Percentiles rank a stretch among this genome's conserved stretches.
Conservation (phyloP, 139 green algal species). For the Raphidocelis subcapitata region DNA sequence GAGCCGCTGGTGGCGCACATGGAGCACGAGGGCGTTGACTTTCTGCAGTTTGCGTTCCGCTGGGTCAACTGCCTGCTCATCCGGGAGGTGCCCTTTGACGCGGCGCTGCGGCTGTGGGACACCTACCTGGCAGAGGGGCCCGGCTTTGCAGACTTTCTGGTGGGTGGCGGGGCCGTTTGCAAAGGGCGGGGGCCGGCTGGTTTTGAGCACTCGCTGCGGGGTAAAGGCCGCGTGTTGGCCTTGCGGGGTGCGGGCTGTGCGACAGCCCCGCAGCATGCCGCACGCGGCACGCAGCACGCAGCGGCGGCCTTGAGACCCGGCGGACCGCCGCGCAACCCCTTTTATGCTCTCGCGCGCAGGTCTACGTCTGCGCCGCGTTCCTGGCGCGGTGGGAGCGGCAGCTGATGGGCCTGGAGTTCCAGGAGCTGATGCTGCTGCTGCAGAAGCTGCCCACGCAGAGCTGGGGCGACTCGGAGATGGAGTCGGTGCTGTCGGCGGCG, state of each 20-base stretch:
- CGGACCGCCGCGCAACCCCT: not conserved
- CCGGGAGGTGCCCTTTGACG: slow-evolving; percentile 83
- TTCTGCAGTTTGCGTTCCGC: slow-evolving; percentile 97
- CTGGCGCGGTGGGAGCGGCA: slow-evolving; percentile 67
- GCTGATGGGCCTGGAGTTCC: slow-evolving; percentile 75
- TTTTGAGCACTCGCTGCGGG: too few relatives aligned
- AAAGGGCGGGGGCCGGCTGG: not conserved
- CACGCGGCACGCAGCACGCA: not conserved
- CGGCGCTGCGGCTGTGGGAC: slow-evolving; percentile 83
- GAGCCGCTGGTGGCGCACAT: slow-evolving; percentile 66
- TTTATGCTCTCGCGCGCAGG: slow-evolving; percentile 19
- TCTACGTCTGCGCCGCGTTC: slow-evolving; percentile 77
- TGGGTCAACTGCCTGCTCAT: slow-evolving; percentile 98
- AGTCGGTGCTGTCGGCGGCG: slow-evolving; percentile 79
- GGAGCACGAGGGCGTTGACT: slow-evolving; percentile 84
- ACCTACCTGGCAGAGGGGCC: slow-evolving; percentile 87
- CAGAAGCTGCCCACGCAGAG: slow-evolving; percentile 72
- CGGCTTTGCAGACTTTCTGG: slow-evolving; percentile 79
- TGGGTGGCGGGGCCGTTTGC: slow-evolving; percentile 16
- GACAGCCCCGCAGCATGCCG: too few relatives aligned
- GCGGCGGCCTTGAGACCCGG: not conserved
- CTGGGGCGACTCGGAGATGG: slow-evolving; percentile 80
- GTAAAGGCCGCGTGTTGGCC: too few relatives aligned
- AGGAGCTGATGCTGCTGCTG: slow-evolving; percentile 72
- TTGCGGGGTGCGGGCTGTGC: not conserved